phyloP scores from a whole-genome alignment of 768 basidiomycete genomes.

The Suillus subluteus region DNA sequence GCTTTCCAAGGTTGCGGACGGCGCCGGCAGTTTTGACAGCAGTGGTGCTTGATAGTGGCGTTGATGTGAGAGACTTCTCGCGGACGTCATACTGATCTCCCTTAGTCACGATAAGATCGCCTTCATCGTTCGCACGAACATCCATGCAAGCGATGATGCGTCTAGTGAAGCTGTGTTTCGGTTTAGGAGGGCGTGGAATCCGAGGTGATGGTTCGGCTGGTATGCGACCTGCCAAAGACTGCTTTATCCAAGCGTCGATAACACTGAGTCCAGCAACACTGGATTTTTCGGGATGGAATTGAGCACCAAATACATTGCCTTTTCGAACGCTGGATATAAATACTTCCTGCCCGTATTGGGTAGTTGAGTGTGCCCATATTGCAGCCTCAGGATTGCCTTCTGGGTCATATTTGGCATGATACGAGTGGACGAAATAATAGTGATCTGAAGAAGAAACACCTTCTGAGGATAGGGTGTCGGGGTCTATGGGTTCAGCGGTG shows the following conservation, averaged over 20 bases:
- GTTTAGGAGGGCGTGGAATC: slow-evolving; percentile 40
- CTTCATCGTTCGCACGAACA: slow-evolving; percentile 92
- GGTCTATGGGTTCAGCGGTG: slow-evolving; percentile 60
- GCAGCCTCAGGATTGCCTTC: slow-evolving; percentile 56
- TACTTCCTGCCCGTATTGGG: slow-evolving; percentile 92
- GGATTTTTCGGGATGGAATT: slow-evolving; percentile 99
- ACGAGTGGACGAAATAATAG: slow-evolving; percentile 99
- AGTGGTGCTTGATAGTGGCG: slow-evolving; percentile 18
- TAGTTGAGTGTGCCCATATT: slow-evolving; percentile 82
- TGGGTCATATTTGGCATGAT: slow-evolving; percentile 76
- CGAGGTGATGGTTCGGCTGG: slow-evolving; percentile 39
- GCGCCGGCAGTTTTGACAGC: slow-evolving; percentile 60
- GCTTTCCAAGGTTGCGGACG: slow-evolving; percentile 97
- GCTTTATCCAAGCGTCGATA: slow-evolving; percentile 78
- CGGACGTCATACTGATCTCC: slow-evolving; percentile 99
- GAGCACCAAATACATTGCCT: slow-evolving; percentile 87
- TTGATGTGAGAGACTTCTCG: slow-evolving; percentile 57
- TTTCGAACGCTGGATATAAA: slow-evolving; percentile 86
- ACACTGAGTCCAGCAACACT: slow-evolving; percentile 84
- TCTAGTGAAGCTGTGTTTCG: slow-evolving; percentile 78
- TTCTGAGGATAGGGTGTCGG: slow-evolving; percentile 44
- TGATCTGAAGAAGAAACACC: slow-evolving; percentile 57
- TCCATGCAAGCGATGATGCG: slow-evolving; percentile 98
- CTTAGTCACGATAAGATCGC: slow-evolving; percentile 98
- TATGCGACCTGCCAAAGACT: slow-evolving; percentile 47